phyloP scores from a whole-genome alignment of 805 yeast species.

The Starmerella powellii region DNA sequence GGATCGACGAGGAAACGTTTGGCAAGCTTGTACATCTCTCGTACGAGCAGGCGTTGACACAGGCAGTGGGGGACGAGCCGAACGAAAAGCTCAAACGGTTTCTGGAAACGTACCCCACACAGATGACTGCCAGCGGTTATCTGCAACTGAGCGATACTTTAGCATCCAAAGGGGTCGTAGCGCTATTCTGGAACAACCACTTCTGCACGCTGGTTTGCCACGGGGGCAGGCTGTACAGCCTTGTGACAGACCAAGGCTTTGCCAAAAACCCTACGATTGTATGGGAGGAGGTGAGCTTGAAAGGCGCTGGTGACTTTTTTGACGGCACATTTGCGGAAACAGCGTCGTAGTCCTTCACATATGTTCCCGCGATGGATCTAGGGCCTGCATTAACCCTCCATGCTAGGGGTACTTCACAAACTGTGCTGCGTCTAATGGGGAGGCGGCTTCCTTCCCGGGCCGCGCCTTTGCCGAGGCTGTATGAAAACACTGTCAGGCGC shows the following conservation, averaged over 20 bases:
- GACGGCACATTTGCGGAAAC: conserved; percentile 38
- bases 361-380: too few relatives aligned
- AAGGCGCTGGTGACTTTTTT: conserved; percentile 63
- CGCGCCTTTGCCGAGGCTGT: too few relatives aligned
- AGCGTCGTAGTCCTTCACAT: too few relatives aligned
- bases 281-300: conserved; percentile 69
- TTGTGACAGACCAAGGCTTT: conserved; percentile 69
- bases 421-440: too few relatives aligned
- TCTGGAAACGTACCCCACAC: conserved; percentile 54
- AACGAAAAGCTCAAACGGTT: conserved; percentile 38
- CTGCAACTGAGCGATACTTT: conserved; percentile 34
- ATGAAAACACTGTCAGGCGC: too few relatives aligned
- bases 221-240: conserved; percentile 40
- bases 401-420: too few relatives aligned
- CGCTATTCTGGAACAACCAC: conserved; percentile 84
- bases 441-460: too few relatives aligned
- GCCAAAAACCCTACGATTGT: conserved; percentile 39
- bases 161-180: conserved; percentile 32
- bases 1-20: conserved; percentile 25
- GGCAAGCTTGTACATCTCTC: conserved; percentile 22
- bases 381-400: too few relatives aligned
- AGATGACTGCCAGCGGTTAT: conserved; percentile 62
- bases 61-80: conserved; percentile 46
- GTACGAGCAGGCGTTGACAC: conserved; percentile 43
- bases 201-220: conserved; percentile 51